These are phyloP conservation scores for Musa acuminata DNA, from an alignment of 176 grass and related monocot species.

Conservation along the genomic window DNA sequence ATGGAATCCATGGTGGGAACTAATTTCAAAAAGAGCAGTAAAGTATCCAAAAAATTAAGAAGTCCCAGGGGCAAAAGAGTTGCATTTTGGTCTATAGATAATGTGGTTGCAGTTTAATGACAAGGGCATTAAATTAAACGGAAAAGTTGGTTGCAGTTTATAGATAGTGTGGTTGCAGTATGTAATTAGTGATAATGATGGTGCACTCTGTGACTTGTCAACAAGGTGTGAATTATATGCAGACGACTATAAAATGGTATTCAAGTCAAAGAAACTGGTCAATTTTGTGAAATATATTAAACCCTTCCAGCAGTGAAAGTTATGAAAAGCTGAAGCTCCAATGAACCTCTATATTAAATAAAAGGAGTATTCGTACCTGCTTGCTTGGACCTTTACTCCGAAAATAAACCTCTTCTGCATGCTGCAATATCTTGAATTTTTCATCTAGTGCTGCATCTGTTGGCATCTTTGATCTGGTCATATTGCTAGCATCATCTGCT, in stretches of 20 bases:
- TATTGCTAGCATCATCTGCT: conserved; percentile 30
- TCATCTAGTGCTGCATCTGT: conserved; percentile 44
- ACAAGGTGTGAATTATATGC: neutral
- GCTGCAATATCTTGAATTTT: conserved; percentile 70
- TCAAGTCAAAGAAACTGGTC: neutral
- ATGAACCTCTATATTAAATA: neutral
- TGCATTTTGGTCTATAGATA: neutral
- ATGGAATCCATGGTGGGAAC: neutral
- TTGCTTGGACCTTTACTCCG: conserved; percentile 44
- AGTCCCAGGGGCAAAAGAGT: neutral
- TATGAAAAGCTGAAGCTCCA: neutral
- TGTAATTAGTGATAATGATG: neutral
- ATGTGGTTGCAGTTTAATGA: too few species aligned
- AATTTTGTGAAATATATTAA: neutral
- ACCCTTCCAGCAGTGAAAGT: neutral
- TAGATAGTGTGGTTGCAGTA: too few species aligned
- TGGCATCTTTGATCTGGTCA: conserved; percentile 41
- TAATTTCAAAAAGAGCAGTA: neutral
- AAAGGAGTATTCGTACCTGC: conserved; percentile 37
- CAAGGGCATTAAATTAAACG: too few species aligned
- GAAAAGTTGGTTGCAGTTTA: too few species aligned
- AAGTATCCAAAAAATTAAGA: neutral
- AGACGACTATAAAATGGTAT: neutral
- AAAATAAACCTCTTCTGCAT: conserved; percentile 82
- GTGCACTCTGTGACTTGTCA: neutral